Conservation (phyloP, 805 yeast species). For the Alloascoidea africana region DNA sequence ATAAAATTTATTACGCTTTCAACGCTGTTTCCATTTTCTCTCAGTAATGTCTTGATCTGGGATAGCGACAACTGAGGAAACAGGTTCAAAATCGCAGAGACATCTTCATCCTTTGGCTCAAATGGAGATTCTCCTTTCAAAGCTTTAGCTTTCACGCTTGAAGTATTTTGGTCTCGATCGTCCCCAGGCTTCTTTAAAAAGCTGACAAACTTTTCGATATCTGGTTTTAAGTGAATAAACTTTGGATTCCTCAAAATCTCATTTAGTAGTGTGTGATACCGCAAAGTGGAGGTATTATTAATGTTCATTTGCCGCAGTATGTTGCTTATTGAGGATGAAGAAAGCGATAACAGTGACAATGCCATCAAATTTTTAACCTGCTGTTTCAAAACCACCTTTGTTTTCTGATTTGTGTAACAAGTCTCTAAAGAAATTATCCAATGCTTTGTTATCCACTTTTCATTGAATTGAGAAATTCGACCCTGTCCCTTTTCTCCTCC, state of each 20-base stretch:
- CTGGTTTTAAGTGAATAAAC: conserved; percentile 13
- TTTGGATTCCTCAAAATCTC: neutral
- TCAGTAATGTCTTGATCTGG: conserved; percentile 31
- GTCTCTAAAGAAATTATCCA: neutral
- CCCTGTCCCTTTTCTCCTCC: neutral
- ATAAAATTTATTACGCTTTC: conserved; percentile 38
- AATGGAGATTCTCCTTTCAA: neutral
- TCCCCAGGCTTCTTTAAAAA: conserved; percentile 27
- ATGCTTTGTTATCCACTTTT: neutral
- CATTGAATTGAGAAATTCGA: neutral
- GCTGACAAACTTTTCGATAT: conserved; percentile 20
- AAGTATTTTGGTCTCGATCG: conserved; percentile 8
- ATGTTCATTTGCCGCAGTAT: neutral
- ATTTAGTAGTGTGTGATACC: neutral
- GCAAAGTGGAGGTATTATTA: neutral
- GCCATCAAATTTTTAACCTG: neutral
- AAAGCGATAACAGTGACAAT: neutral
- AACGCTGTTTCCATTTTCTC: conserved; percentile 30
- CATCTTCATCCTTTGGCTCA: too few relatives aligned
- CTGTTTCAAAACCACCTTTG: neutral
- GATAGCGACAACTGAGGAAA: conserved; percentile 39
- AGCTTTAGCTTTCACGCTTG: neutral
- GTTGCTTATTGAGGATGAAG: neutral
- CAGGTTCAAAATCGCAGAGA: conserved; percentile 30
- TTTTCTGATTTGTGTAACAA: neutral